Percentiles rank a stretch among this genome's conserved stretches.
Evolutionary conservation across 2,329 filamentous ascomycete species (phyloP).

Genomic region (Fusarium virguliforme): DNA sequence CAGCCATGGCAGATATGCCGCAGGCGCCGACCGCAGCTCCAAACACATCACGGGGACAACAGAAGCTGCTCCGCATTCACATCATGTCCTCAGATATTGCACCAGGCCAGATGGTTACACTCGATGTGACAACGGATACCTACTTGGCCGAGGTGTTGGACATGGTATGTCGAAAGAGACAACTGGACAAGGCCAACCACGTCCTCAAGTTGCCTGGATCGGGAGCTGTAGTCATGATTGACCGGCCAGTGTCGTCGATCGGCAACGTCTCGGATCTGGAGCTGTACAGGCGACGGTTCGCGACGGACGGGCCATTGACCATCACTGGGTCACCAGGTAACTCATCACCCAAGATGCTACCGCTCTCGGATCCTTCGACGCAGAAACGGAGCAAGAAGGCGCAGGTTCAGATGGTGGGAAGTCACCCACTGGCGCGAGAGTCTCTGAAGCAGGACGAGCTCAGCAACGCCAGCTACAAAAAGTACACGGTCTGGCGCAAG

Average conservation of each 20-base stretch:
- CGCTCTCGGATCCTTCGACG: slow-evolving; percentile 63
- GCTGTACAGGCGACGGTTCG: slow-evolving; percentile 81
- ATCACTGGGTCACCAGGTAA: slow-evolving; percentile 79
- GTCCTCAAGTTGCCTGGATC: slow-evolving; percentile 84
- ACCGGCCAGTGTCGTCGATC: slow-evolving; percentile 84
- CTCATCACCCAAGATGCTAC: slow-evolving; percentile 77
- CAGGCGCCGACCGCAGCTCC: slow-evolving; percentile 62
- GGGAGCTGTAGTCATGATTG: slow-evolving; percentile 81
- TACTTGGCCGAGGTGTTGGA: slow-evolving; percentile 89
- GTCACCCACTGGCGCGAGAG: slow-evolving; percentile 78
- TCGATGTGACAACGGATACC: slow-evolving; percentile 85
- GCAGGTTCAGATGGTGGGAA: slow-evolving; percentile 67
- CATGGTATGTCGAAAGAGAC: slow-evolving; percentile 81
- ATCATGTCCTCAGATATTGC: slow-evolving; percentile 79
- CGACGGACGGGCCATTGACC: slow-evolving; percentile 79
- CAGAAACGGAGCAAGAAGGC: slow-evolving; percentile 68
- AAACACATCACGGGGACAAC: slow-evolving; percentile 71
- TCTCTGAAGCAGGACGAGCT: slow-evolving; percentile 73
- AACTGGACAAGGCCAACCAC: slow-evolving; percentile 84
- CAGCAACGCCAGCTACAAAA: slow-evolving; percentile 76
- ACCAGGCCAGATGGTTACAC: slow-evolving; percentile 80
- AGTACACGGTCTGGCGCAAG: slow-evolving; percentile 86
- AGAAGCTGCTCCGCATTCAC: slow-evolving; percentile 81
- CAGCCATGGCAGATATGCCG: slow-evolving; percentile 69
- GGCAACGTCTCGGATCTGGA: slow-evolving; percentile 83